Base-by-base conservation (phyloP, 306 rosid species). In the Rubus parviflorus region DNA sequence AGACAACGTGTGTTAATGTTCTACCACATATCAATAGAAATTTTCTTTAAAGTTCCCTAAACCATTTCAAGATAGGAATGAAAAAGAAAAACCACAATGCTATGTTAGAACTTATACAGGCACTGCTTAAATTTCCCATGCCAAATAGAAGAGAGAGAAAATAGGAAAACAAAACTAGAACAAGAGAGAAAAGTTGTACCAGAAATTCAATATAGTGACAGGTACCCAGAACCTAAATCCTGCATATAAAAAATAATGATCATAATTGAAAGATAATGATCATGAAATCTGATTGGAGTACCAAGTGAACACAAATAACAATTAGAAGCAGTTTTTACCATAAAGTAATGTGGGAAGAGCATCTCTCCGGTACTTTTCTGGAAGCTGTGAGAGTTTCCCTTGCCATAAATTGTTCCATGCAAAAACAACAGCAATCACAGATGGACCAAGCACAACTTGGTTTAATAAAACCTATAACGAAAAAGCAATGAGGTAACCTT, bases 161-260 rank as follows among this genome's bases (percentile, higher is more conserved):
- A 22, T 49, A 7, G 10, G 35, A 64, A 42, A 20, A 51, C 14
- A 45, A 16, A 71, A 22, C 3, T 16, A 46, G 3, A 40, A 11
- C 14, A 76, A 25, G 7, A 61, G 38, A 8, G 43, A 45, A 6
- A 41, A 22, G 43, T 30, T 41, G 5, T 86, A 95, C 98, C 97
- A 86, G 78, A 95, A 95, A 75, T 95, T 95, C 58, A 95, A 76
- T 41, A 70, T 68, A 75, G 93, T 90, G 85, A 95, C 97, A 80
- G 98, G 98, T 77, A 95, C 83, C 98, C 98, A 95, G 86, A 95
- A 95, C 71, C 96, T 88, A 89, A 95, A 89, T 72, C 98, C 98
- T 94, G 92, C 79, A 74, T 6, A 83, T 52, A 76, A 42, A 42
- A 83, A 67, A 51, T 49, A 7, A 81, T 37, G 72, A 79, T n/a